Evolutionary conservation across 148 eudicot genomes (phyloP), one percentile per base, ranked within the genome.

Genomic region (Diospyros kaki): DNA sequence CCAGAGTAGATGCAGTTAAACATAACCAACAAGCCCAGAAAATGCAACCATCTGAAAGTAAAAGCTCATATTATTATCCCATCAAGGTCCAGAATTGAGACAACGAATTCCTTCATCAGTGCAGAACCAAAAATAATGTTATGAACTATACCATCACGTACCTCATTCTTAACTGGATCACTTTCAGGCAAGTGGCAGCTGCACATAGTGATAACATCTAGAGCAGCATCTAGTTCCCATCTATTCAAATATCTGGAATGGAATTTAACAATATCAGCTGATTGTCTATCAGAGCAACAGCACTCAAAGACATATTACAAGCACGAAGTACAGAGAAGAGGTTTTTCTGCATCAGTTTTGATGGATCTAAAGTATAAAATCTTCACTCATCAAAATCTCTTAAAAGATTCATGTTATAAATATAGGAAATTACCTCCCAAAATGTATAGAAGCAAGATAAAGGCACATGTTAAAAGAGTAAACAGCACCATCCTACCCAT

Each of bases 191-290:
- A 86, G 85, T 96, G 99, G 82, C 98, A 96, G 83, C 88, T 91
- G 77, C 99, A 96, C 98, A 96, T 96, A 64, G 96, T 93, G 75
- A 96, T 96, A 68, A 96, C 98, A 88, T 96, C 98, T 83, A 89
- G 81, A 75, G 99, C 97, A 75, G 91, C 91, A 88, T 91, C 93
- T 73, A 96, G 81, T 73, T 96, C 97, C 99, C 99, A 96, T 64
- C 84, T 91, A 74, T 89, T 92, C 89, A 96, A 75, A 76, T 84
- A 93, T 79, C 99, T 96, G 81, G 43, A 89, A 14, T 53, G 72
- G 38, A 77, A 52, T 12, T 7, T 69, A n/a, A 63, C 5, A 55
- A 56, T 17, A 52, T 60, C 44, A 63, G 53, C 6, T 63, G 14
- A 66, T 40, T 18, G 66, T 53, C 14, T 40, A n/a, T 13, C 12